Base-by-base conservation (phyloP, 2,329 filamentous ascomycete genomes). In the Bipolaris gigantea region DNA sequence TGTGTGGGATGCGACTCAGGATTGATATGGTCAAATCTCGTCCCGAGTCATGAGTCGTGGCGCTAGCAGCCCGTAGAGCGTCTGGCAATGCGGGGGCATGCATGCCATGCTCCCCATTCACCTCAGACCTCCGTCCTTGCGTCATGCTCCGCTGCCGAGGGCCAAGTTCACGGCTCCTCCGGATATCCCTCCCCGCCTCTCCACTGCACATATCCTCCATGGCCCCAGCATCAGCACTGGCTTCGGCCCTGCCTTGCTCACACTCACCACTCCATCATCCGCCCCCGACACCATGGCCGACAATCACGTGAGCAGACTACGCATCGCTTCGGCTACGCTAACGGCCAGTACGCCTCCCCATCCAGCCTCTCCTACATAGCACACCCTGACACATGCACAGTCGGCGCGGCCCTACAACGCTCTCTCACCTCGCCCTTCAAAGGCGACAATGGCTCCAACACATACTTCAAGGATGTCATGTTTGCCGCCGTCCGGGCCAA, bases 361-460 rank as follows among this genome's bases (percentile, higher is more conserved):
- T 39, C 19, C 34, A 23, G 13, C 21, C 9, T 25, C 19, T 13
- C 23, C 36, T 8, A 2, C 9, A 18, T 10, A 5, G 8, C 36
- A 16, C 19, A 23, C 15, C 19, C 58, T 53, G 13, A 55, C 41
- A 16, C 16, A 5, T 18, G 8, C 27, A 70, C 25, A 46, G 72
- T 74, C 19, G 58, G 73, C 38, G 61, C 73, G 9, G 71, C 70
- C n/a, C 63, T 72, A 5, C 60, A 59, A 27, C 71, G 73, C 8
- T 55, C 71, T 32, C 48, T 73, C 48, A 69, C 64, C 0, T 72
- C 72, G 0, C 75, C 70, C 6, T 71, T 77, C 68, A 74, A 73
- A 50, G 70, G 70, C 56, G 35, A 59, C 23, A 72, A 70, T 42
- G 71, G 64, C 50, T 66, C 66, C 48, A 72, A 64, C 45, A 73